Evolutionary conservation across 805 yeast genomes (phyloP).

Genomic region (Pichia eremophila): DNA sequence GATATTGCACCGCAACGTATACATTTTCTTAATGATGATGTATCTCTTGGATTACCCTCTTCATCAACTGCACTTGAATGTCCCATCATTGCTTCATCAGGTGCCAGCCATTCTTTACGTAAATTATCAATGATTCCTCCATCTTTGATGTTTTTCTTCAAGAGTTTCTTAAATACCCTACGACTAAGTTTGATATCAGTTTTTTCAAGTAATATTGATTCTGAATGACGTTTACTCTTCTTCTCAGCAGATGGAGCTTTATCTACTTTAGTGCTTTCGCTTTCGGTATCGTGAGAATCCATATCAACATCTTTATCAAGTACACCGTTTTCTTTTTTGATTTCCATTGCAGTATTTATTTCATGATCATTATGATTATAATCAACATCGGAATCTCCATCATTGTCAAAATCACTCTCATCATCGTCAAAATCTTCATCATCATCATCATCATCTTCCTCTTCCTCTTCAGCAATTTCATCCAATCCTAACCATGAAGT

Average conservation of each 20-base stretch:
- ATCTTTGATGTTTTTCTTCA: slow-evolving; percentile 15
- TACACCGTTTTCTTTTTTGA: background rate
- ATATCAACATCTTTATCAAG: background rate
- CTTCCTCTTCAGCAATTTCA: slow-evolving; percentile 10
- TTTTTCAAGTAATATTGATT: background rate
- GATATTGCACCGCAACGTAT: slow-evolving; percentile 28
- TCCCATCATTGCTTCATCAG: slow-evolving; percentile 15
- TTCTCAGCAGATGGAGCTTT: no score
- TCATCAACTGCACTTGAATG: no score
- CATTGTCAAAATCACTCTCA: background rate
- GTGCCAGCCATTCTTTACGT: slow-evolving; percentile 23
- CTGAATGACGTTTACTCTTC: background rate
- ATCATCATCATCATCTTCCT: background rate
- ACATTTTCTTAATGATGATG: slow-evolving; percentile 20
- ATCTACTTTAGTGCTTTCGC: background rate
- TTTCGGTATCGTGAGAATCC: background rate
- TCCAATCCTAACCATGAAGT: slow-evolving; percentile 52
- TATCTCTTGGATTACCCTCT: no score
- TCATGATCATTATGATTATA: background rate
- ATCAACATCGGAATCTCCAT: background rate
- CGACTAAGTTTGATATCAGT: slow-evolving; percentile 6
- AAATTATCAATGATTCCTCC: slow-evolving; percentile 26
- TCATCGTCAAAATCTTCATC: background rate
- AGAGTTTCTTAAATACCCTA: slow-evolving; percentile 12
- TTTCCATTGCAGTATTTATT: background rate